Percentiles rank a stretch among this genome's conserved stretches.
Conservation (phyloP, 257 asterid species). For the Solanum microdontum region DNA sequence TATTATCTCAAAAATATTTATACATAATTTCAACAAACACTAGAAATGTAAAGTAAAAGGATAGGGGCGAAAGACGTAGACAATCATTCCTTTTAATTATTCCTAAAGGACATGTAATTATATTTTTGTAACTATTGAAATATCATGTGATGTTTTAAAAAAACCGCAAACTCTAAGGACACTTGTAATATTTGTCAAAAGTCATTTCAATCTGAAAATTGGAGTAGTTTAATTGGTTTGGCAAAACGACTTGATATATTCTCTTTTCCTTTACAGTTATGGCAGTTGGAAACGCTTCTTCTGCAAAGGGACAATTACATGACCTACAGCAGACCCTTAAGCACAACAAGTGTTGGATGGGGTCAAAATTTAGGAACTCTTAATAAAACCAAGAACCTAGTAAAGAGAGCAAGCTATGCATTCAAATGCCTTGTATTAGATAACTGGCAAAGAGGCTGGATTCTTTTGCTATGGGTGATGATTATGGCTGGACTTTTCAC, state of each 20-base stretch:
- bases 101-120: background rate
- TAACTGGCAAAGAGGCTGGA: conserved; percentile 78
- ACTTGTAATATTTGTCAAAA: background rate
- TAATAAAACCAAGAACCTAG: conserved; percentile 11
- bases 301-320: conserved; percentile 70
- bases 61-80: background rate
- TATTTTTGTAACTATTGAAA: background rate
- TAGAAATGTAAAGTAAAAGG: no score
- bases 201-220: background rate
- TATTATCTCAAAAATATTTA: background rate
- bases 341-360: conserved; percentile 65
- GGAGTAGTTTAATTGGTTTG: background rate
- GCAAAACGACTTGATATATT: background rate
- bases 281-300: conserved; percentile 87
- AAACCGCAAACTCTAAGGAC: background rate
- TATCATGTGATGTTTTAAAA: background rate
- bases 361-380: conserved; percentile 35
- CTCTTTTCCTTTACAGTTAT: conserved; percentile 37
- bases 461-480: conserved; percentile 44
- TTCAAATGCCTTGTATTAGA: conserved; percentile 31
- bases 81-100: background rate
- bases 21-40: background rate
- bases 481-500: conserved; percentile 63
- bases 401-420: conserved; percentile 8
- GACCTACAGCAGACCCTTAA: conserved; percentile 80